Base-by-base conservation (phyloP, 495 filamentous ascomycete genomes). In the Peziza echinospora region DNA sequence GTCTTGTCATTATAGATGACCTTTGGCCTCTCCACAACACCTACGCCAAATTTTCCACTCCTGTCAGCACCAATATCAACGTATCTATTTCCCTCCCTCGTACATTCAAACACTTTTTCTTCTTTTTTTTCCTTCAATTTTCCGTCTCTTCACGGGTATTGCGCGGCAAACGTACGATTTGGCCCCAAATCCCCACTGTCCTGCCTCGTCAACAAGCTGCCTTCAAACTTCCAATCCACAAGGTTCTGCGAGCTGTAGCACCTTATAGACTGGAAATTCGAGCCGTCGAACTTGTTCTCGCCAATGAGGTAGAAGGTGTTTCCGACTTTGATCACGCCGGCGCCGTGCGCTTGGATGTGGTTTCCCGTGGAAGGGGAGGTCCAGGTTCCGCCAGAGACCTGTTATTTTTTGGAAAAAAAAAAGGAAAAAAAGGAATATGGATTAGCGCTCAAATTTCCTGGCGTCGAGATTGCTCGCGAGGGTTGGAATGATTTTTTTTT, bases 11-110 rank as follows among this genome's bases (percentile, higher is more conserved):
- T 71, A 53, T 68, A 71, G 10, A 71, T 67, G 3, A 79, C 69
- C 62, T 80, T 79, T 5, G 77, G 77, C 25, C 77, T 56, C 55
- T 82, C 77, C 0, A 80, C 65, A 0, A 80, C 63, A 9, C 77
- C 65, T 53, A 65, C n/a, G n/a, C n/a, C n/a, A n/a, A n/a, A n/a
- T n/a, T n/a, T n/a, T n/a, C n/a, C n/a, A n/a, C n/a, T n/a, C n/a
- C n/a, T n/a, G n/a, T n/a, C n/a, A n/a, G n/a, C n/a, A n/a, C n/a
- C n/a, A n/a, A n/a, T n/a, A n/a, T n/a, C n/a, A n/a, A n/a, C n/a
- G n/a, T n/a, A n/a, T n/a, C n/a, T n/a, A n/a, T n/a, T n/a, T 68
- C 3, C 73, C 71, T 0, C 75, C 76, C 2, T 80, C 63, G 47
- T 34, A 8, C 26, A n/a, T 34, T n/a, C 26, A 8, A 34, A n/a